Conservation (phyloP, 441 rosid species). For the Populus hybrid region DNA sequence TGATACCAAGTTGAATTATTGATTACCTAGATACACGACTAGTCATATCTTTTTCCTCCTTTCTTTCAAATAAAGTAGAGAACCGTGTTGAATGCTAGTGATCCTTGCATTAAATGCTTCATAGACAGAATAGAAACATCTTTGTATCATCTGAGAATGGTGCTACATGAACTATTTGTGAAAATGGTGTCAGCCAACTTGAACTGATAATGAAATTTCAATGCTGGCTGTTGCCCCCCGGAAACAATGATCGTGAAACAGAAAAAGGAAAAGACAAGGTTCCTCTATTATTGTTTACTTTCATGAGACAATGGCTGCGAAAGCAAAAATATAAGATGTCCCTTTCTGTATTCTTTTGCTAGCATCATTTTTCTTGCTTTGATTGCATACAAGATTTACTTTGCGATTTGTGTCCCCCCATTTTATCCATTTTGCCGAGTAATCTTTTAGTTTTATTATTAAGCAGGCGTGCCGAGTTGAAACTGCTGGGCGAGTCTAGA, state of each 20-base stretch:
- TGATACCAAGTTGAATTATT: too few relatives aligned
- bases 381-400: background rate
- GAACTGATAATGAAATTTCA: background rate
- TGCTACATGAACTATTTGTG: background rate
- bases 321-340: background rate
- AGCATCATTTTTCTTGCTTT: background rate
- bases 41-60: too few relatives aligned
- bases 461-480: background rate
- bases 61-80: too few relatives aligned
- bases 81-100: background rate
- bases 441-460: background rate
- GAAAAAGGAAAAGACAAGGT: background rate
- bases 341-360: background rate
- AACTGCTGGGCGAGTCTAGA: background rate
- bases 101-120: too few relatives aligned
- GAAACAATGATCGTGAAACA: background rate
- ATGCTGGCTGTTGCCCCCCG: background rate
- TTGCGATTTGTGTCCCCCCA: background rate
- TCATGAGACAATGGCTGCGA: background rate
- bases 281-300: background rate
- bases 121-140: background rate
- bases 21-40: too few relatives aligned
- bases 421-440: background rate
- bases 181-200: background rate
- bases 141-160: background rate